Base-by-base conservation (phyloP, 257 asterid species). In the Leonotis leonurus region DNA sequence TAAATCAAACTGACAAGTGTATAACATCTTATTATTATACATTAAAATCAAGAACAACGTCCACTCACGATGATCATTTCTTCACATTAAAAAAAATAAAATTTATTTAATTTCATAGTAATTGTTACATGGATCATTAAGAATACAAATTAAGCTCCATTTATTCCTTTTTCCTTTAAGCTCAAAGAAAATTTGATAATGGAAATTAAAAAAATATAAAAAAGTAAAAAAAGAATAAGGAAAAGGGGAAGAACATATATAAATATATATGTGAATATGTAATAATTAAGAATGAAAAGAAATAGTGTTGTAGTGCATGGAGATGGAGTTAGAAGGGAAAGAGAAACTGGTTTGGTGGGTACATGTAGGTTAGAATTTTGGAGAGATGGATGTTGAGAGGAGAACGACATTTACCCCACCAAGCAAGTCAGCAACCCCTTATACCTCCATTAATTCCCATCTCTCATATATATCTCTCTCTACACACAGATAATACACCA, bases 381-480 rank as follows among this genome's bases (percentile, higher is more conserved):
- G 49, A 3, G 37, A 69, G 26, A 60, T 18, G 22, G 72, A 70
- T 14, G 77, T 73, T 73, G 76, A 69, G 25, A 66, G 79, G 76
- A 69, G 79, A 70, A 61, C 72, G 74, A 60, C 75, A 64, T 77
- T 72, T 72, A 71, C 74, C 77, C 77, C 69, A 71, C 77, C 77
- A 71, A 70, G 66, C 90, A 81, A 81, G n/a, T n/a, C n/a, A n/a
- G n/a, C n/a, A n/a, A n/a, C n/a, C n/a, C 81, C 87, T 67, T 44
- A n/a, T 32, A 44, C 40, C 22, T 27, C 62, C 22, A 6, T 32
- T 26, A 4, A 60, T 70, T 67, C 77, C 62, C 74, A 56, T 54
- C 35, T 30, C 5, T 30, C 7, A 1, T 30, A 39, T 39, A n/a
- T 39, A 39, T 3, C 1, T 39, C n/a, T n/a, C n/a, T n/a, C n/a